Conservation (phyloP, 106 monocot genomes). For the Apostasia ramifera region DNA sequence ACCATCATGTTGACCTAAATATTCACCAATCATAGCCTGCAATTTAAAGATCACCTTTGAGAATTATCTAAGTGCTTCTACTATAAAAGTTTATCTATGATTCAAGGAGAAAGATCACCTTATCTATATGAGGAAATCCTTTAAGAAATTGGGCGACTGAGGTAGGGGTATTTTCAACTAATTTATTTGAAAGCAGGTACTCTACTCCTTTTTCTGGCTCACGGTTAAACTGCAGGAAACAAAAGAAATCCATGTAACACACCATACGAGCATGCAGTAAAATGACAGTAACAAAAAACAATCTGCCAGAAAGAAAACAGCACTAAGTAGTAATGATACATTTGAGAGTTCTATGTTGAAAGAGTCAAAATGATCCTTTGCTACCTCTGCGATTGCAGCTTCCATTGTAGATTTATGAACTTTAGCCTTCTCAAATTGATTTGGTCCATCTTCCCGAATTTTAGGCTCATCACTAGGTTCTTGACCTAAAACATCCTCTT, state of each 20-base stretch:
- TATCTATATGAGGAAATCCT: constrained; percentile 75
- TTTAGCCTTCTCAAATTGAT: constrained; percentile 92
- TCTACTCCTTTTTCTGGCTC: constrained; percentile 85
- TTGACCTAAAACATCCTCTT: constrained; percentile 41
- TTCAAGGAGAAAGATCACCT: constrained; percentile 32
- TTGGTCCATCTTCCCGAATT: constrained; percentile 52
- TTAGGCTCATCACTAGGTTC: constrained; percentile 36
- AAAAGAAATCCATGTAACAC: not conserved
- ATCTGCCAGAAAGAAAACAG: not conserved
- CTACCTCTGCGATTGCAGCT: constrained; percentile 84
- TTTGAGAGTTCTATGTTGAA: not conserved
- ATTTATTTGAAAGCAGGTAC: constrained; percentile 64
- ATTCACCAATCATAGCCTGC: constrained; percentile 93
- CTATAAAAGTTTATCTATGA: constrained; percentile 1
- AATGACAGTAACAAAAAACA: not conserved
- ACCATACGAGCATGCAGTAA: too few species aligned
- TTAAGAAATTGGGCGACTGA: constrained; percentile 81
- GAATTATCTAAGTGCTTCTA: not conserved
- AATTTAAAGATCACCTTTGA: constrained; percentile 9
- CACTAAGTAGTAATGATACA: not conserved
- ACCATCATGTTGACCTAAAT: constrained; percentile 94
- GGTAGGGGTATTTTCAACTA: constrained; percentile 73
- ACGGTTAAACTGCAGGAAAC: constrained; percentile 62
- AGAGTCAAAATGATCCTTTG: not conserved
- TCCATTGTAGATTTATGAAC: constrained; percentile 95